phyloP scores from a whole-genome alignment of 2,329 filamentous ascomycete genomes.

The Aspergillus fumigatus region DNA sequence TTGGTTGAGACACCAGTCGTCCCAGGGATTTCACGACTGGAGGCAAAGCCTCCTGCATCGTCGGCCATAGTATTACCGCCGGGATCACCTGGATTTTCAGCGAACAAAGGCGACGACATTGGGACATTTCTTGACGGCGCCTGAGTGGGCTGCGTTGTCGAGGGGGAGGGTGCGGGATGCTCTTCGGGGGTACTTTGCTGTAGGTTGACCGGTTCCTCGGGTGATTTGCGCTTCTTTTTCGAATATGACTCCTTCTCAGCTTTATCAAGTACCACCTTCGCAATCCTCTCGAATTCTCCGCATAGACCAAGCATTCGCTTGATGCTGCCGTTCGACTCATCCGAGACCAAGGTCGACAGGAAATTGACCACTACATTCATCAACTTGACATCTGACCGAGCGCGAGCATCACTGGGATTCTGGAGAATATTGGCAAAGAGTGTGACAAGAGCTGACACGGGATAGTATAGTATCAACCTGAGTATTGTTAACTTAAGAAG shows the following conservation, averaged over 20 bases:
- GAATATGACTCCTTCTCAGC: conserved; percentile 77
- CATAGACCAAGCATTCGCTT: conserved; percentile 92
- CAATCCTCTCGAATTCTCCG: conserved; percentile 94
- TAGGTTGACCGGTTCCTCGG: conserved; percentile 36
- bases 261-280: conserved; percentile 84
- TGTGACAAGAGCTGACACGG: conserved; percentile 89
- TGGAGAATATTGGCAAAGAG: conserved; percentile 95
- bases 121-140: conserved; percentile 14
- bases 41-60: conserved; percentile 20
- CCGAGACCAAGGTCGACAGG: conserved; percentile 79
- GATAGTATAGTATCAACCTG: conserved; percentile 90
- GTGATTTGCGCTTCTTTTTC: conserved; percentile 79
- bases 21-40: conserved; percentile 19
- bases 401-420: conserved; percentile 84
- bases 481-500: conserved; percentile 9
- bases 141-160: conserved; percentile 21
- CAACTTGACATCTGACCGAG: conserved; percentile 79
- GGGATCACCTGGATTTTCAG: conserved; percentile 15
- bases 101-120: conserved; percentile 25
- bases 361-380: conserved; percentile 95
- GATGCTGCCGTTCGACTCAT: conserved; percentile 84
- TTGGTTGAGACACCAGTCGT: conserved; percentile 19
- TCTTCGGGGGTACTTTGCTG: conserved; percentile 17
- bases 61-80: conserved; percentile 11
- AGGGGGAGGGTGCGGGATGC: conserved; percentile 13